Conservation (phyloP, 2,329 filamentous ascomycete genomes). For the Aplosporella prunicola region DNA sequence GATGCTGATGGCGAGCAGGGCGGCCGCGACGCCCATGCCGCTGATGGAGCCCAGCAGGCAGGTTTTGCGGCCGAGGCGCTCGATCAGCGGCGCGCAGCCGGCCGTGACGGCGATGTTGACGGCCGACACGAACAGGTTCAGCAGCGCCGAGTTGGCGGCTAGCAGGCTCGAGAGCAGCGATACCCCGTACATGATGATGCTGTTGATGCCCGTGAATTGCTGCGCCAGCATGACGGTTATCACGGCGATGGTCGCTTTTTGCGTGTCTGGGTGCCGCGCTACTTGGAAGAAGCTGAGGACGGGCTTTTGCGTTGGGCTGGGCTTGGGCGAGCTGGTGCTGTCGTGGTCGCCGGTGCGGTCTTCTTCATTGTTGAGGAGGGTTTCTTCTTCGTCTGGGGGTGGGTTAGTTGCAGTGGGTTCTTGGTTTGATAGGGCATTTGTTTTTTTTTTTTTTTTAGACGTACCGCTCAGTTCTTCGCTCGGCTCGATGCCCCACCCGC, state of each 20-base stretch:
- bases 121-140: constrained; percentile 79
- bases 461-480: constrained; percentile 21
- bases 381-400: constrained; percentile 55
- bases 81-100: constrained; percentile 72
- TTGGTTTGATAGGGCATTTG: neutral
- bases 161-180: constrained; percentile 75
- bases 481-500: constrained; percentile 34
- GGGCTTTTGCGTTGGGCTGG: constrained; percentile 24
- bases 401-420: constrained; percentile 13
- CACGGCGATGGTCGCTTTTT: constrained; percentile 76
- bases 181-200: constrained; percentile 97
- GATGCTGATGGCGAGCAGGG: constrained; percentile 74
- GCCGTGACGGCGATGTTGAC: constrained; percentile 80
- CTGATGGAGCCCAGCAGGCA: constrained; percentile 74
- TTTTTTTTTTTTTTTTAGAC: constrained; percentile 4
- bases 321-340: constrained; percentile 11
- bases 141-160: constrained; percentile 66
- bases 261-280: constrained; percentile 56
- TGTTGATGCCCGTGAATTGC: constrained; percentile 83
- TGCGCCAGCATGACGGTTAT: constrained; percentile 92
- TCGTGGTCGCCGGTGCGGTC: constrained; percentile 18
- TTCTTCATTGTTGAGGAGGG: constrained; percentile 46
- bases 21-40: constrained; percentile 72
- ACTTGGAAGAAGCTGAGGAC: constrained; percentile 44
- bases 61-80: constrained; percentile 77